Conservation (phyloP, 306 rosid genomes). For the Sechiopsis laciniata region DNA sequence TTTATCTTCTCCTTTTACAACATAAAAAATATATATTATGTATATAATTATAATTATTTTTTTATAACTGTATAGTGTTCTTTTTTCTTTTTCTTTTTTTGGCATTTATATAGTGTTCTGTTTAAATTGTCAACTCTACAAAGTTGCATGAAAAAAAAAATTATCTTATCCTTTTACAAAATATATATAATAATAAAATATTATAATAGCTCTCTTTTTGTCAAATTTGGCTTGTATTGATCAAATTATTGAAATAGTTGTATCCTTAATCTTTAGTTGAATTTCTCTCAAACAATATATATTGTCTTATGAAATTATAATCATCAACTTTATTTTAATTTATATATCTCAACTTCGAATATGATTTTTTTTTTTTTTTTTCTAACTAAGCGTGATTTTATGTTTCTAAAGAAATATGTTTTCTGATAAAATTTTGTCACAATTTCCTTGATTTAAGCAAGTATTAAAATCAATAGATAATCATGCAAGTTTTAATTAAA, state of each 20-base stretch:
- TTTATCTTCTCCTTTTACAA: not conserved
- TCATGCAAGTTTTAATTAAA: not conserved
- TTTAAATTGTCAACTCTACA: constrained; percentile 14
- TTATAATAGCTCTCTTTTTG: too few relatives aligned
- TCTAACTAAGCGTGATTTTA: not conserved
- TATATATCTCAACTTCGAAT: not conserved
- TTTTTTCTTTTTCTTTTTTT: too few relatives aligned
- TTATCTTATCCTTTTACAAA: too few relatives aligned
- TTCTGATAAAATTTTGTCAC: not conserved
- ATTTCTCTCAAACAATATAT: not conserved
- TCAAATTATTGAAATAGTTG: too few relatives aligned
- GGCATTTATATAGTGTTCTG: too few relatives aligned
- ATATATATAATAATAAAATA: too few relatives aligned
- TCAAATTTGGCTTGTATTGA: too few relatives aligned
- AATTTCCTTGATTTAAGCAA: constrained; percentile 12
- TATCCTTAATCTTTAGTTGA: not conserved
- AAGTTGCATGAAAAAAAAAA: not conserved
- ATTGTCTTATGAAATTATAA: not conserved
- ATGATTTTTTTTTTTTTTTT: not conserved
- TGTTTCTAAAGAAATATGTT: not conserved
- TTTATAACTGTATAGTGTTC: too few relatives aligned
- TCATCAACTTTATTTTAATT: not conserved
- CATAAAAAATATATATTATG: too few relatives aligned
- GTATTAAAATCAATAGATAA: not conserved
- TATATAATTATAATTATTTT: too few relatives aligned